Percentiles rank a stretch among this genome's conserved stretches.
Conservation (phyloP, 2,329 filamentous ascomycete species). For the Rugonectria rugulosa region DNA sequence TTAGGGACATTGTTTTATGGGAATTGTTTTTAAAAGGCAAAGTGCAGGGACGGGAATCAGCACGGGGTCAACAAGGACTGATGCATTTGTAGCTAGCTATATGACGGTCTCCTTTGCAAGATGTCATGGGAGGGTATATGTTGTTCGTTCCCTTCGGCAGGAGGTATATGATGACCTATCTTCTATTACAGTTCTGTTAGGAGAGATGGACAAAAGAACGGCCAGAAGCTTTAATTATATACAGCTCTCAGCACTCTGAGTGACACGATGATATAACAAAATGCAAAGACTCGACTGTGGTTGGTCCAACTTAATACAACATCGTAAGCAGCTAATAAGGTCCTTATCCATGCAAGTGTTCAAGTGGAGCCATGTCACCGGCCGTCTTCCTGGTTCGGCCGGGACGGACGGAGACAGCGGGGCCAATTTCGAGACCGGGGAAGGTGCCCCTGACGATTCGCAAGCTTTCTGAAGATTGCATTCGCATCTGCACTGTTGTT, state of each 20-base stretch:
- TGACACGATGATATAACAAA: no score
- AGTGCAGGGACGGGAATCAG: no score
- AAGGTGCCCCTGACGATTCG: slow-evolving; percentile 24
- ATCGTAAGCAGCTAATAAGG: no score
- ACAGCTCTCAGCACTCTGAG: no score
- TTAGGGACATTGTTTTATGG: slow-evolving; percentile 24
- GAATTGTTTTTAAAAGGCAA: no score
- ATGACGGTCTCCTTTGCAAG: neutral
- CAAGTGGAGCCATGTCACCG: neutral
- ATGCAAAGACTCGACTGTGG: no score
- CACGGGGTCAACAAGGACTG: neutral
- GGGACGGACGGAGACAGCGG: slow-evolving; percentile 34
- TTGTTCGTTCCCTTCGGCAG: neutral
- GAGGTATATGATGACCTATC: neutral
- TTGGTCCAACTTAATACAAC: no score
- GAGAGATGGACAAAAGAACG: no score
- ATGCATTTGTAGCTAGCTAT: no score
- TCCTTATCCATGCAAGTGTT: neutral
- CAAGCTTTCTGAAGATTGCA: slow-evolving; percentile 1
- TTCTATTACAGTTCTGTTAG: neutral
- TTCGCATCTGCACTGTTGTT: slow-evolving; percentile 2
- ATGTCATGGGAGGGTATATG: neutral
- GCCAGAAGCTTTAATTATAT: no score
- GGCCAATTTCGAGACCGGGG: slow-evolving; percentile 31
- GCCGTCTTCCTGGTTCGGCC: slow-evolving; percentile 22